Percentiles rank a stretch among this genome's conserved stretches.
Evolutionary conservation across 2,329 filamentous ascomycete species (phyloP).

Genomic region (Hymenotorrendiella dingleyae): DNA sequence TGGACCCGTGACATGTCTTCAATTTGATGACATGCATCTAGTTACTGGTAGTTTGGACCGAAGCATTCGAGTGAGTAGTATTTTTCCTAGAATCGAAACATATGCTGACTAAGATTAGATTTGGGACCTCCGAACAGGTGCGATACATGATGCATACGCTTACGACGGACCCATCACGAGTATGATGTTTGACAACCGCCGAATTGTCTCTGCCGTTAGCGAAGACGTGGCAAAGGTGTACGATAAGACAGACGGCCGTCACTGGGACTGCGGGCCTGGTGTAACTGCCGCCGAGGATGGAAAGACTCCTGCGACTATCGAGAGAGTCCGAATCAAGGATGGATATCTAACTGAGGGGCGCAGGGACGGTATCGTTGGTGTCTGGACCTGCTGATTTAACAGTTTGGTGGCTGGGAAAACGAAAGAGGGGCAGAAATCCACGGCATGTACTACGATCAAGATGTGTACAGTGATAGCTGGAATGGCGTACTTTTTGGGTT

Average conservation of each 20-base stretch:
- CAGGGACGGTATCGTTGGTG: constrained; percentile 78
- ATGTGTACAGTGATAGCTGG: no score
- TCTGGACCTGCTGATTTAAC: constrained; percentile 83
- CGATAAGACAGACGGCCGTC: constrained; percentile 90
- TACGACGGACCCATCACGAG: constrained; percentile 88
- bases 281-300: constrained; percentile 62
- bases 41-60: constrained; percentile 90
- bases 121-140: constrained; percentile 95
- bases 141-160: constrained; percentile 91
- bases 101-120: constrained; percentile 57
- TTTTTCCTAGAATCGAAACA: not conserved
- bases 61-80: constrained; percentile 76
- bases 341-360: constrained; percentile 91
- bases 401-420: no score
- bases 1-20: constrained; percentile 84
- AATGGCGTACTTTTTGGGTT: no score
- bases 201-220: constrained; percentile 84
- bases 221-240: constrained; percentile 97
- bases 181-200: constrained; percentile 93
- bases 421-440: not conserved
- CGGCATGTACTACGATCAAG: no score
- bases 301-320: constrained; percentile 63
- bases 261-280: constrained; percentile 94
- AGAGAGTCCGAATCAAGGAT: constrained; percentile 84
- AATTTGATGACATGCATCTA: constrained; percentile 93